These are phyloP conservation scores for Arctostaphylos glauca DNA, from an alignment of 148 eudicot species.

Conservation along the genomic window DNA sequence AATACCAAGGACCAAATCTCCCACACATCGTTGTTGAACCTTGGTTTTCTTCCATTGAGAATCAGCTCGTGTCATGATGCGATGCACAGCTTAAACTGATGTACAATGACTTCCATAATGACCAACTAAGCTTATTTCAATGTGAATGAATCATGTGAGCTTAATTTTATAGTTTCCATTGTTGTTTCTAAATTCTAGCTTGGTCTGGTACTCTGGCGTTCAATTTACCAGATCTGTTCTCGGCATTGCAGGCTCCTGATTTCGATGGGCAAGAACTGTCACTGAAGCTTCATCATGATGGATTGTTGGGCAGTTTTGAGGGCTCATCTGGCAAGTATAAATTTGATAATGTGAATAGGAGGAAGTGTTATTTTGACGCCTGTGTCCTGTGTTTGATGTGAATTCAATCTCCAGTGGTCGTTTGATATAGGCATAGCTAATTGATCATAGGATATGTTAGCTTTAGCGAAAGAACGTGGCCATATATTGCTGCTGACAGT, in stretches of 20 bases:
- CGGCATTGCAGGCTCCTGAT: conserved; percentile 51
- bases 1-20: background rate
- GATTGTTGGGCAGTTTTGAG: conserved; percentile 57
- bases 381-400: background rate
- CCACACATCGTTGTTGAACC: background rate
- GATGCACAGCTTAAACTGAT: background rate
- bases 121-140: background rate
- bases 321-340: conserved; percentile 55
- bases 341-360: background rate
- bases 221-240: background rate
- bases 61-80: background rate
- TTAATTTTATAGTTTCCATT: background rate
- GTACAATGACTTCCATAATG: background rate
- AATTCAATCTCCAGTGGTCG: background rate
- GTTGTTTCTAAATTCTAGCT: background rate
- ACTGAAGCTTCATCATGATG: conserved; percentile 55
- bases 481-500: background rate
- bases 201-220: background rate
- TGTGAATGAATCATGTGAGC: background rate
- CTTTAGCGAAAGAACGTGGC: background rate
- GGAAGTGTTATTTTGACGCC: background rate
- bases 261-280: conserved; percentile 59
- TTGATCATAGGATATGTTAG: background rate
- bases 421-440: background rate
- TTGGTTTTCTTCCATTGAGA: background rate